Evolutionary conservation across 1,284 basidiomycete species (phyloP).

Genomic region (Ganoderma sp.): DNA sequence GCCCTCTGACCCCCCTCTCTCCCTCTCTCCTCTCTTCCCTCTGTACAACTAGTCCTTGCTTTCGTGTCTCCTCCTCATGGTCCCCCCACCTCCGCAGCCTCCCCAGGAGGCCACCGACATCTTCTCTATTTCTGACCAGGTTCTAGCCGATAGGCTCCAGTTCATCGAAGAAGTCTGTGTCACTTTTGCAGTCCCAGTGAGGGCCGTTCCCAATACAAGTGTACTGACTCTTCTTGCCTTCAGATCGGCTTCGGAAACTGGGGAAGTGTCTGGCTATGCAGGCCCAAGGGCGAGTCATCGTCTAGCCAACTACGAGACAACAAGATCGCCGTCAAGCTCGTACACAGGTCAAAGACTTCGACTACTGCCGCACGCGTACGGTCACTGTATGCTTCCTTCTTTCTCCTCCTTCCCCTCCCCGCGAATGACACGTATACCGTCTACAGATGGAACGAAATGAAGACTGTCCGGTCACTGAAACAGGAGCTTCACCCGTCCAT

Average conservation of each 20-base stretch:
- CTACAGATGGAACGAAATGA: slow-evolving; percentile 91
- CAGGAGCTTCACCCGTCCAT: slow-evolving; percentile 87
- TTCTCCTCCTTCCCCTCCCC: slow-evolving; percentile 3
- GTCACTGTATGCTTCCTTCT: slow-evolving; percentile 64
- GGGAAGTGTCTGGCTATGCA: slow-evolving; percentile 83
- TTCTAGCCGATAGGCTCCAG: slow-evolving; percentile 68
- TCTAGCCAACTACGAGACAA: slow-evolving; percentile 39
- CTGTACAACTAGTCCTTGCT: slow-evolving; percentile 32
- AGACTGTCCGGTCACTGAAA: slow-evolving; percentile 84
- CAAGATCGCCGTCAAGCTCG: slow-evolving; percentile 88
- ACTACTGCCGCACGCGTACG: slow-evolving; percentile 87
- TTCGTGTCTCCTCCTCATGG: slow-evolving; percentile 27
- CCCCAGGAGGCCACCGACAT: slow-evolving; percentile 50
- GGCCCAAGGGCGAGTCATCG: slow-evolving; percentile 57
- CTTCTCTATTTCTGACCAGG: slow-evolving; percentile 64
- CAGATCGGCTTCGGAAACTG: slow-evolving; percentile 88
- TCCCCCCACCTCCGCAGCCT: slow-evolving; percentile 37
- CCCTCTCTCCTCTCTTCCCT: slow-evolving; percentile 21
- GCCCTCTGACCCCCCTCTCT: slow-evolving; percentile 16
- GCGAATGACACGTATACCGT: slow-evolving; percentile 55
- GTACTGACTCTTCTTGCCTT: slow-evolving; percentile 5
- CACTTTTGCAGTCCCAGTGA: slow-evolving; percentile 15
- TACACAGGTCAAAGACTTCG: slow-evolving; percentile 78
- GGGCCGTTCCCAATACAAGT: slow-evolving; percentile 9
- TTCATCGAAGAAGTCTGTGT: slow-evolving; percentile 75